These are phyloP conservation scores for Patellifolia procumbens DNA, from an alignment of 179 eudicot genomes.

Conservation along the genomic window DNA sequence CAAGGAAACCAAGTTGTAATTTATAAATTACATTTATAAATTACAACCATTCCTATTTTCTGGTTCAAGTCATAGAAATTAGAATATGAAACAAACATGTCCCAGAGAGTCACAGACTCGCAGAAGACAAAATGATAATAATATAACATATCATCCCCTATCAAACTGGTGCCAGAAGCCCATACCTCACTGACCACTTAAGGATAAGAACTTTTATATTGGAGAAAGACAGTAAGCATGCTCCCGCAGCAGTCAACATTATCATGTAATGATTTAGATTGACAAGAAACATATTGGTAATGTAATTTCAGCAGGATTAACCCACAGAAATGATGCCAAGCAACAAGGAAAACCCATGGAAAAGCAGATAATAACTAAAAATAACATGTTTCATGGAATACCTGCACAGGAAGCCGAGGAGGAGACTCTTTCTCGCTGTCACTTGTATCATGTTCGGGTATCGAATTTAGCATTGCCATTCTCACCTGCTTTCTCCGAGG, in stretches of 20 bases:
- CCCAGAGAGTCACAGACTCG: too few relatives aligned
- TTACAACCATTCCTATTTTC: neutral
- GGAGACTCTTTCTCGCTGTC: slow-evolving; percentile 29
- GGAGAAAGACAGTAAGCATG: neutral
- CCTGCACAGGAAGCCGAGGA: slow-evolving; percentile 38
- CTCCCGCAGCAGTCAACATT: neutral
- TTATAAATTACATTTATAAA: too few relatives aligned
- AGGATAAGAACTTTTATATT: slow-evolving; percentile 15
- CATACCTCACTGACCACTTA: slow-evolving; percentile 13
- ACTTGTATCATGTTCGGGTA: slow-evolving; percentile 51
- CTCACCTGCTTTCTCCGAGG: slow-evolving; percentile 55
- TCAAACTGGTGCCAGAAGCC: slow-evolving; percentile 16
- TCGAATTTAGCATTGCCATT: slow-evolving; percentile 58
- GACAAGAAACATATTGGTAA: neutral
- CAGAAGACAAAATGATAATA: neutral
- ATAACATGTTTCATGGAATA: slow-evolving; percentile 10
- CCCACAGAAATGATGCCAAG: neutral
- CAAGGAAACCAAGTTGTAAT: too few relatives aligned
- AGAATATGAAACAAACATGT: neutral
- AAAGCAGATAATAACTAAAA: slow-evolving; percentile 9
- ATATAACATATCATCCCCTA: neutral
- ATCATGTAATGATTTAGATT: neutral
- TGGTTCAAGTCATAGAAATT: neutral
- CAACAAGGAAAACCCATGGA: slow-evolving; percentile 18
- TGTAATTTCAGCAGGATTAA: neutral